A percentile compares a stretch with the other conserved stretches of the same genome.
Conservation (phyloP, 2,329 filamentous ascomycete species). For the Xylaria sp. region DNA sequence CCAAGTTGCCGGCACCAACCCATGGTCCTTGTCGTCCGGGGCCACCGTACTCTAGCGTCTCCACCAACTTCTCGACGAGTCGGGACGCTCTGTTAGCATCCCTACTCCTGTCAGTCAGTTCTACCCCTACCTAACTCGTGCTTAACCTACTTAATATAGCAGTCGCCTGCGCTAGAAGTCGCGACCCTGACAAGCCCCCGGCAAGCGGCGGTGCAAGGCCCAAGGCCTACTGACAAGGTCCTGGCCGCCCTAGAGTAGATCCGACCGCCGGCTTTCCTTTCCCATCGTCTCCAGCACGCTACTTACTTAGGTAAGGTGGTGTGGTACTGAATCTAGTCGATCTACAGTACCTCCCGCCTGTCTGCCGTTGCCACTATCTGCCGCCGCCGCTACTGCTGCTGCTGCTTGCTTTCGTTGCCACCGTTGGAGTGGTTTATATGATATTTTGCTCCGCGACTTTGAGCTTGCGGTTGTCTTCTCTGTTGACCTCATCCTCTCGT, state of each 20-base stretch:
- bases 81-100: slow-evolving; percentile 22
- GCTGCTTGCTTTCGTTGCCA: slow-evolving; percentile 23
- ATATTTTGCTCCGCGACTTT: slow-evolving; percentile 17
- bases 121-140: too few species aligned
- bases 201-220: slow-evolving; percentile 13
- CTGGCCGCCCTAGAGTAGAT: slow-evolving; percentile 11
- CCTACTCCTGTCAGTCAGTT: neutral
- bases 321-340: slow-evolving; percentile 2
- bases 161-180: neutral
- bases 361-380: slow-evolving; percentile 11
- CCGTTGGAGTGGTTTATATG: slow-evolving; percentile 33
- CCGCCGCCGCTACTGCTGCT: slow-evolving; percentile 27
- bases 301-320: slow-evolving; percentile 12
- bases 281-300: slow-evolving; percentile 9
- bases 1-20: slow-evolving; percentile 34
- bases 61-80: slow-evolving; percentile 30
- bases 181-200: slow-evolving; percentile 16
- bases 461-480: slow-evolving; percentile 20
- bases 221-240: neutral
- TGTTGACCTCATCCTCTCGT: slow-evolving; percentile 16
- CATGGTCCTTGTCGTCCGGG: slow-evolving; percentile 20
- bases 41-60: slow-evolving; percentile 30
- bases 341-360: neutral
- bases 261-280: slow-evolving; percentile 11
- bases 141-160: slow-evolving; percentile 5